A percentile compares a stretch with the other conserved stretches of the same genome.
Conservation (phyloP, 1,139 yeast species). For the Diutina ranongensis region DNA sequence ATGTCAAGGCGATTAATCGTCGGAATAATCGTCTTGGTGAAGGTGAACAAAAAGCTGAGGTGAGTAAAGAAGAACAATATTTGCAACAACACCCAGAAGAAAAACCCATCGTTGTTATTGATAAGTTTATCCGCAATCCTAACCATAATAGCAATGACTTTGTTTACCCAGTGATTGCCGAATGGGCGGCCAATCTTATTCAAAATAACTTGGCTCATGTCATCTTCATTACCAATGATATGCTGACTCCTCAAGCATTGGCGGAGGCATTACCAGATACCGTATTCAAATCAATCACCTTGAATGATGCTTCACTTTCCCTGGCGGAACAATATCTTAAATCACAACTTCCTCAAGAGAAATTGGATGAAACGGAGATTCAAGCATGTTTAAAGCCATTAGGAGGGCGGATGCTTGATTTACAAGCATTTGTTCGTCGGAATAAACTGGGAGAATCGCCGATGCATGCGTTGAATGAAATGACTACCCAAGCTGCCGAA, state of each 20-base stretch:
- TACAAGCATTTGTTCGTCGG: slow-evolving; percentile 83
- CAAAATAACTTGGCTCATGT: slow-evolving; percentile 83
- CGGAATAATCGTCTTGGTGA: not conserved
- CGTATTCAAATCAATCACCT: slow-evolving; percentile 61
- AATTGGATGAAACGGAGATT: slow-evolving; percentile 7
- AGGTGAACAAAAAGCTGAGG: slow-evolving; percentile 10
- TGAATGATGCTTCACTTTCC: slow-evolving; percentile 70
- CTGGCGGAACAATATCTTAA: slow-evolving; percentile 66
- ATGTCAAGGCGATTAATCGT: not conserved
- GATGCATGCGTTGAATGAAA: slow-evolving; percentile 59
- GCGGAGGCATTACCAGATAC: slow-evolving; percentile 72
- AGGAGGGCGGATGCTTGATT: slow-evolving; percentile 92
- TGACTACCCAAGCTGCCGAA: slow-evolving; percentile 76
- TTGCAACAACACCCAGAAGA: slow-evolving; percentile 77
- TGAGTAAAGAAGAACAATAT: slow-evolving; percentile 62
- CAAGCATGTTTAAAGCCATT: slow-evolving; percentile 49
- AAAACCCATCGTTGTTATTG: slow-evolving; percentile 79
- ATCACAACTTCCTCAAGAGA: slow-evolving; percentile 34
- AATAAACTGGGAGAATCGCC: slow-evolving; percentile 82
- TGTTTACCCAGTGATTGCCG: slow-evolving; percentile 67
- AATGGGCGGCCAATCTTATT: slow-evolving; percentile 76
- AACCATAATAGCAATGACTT: slow-evolving; percentile 44
- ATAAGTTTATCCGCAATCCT: slow-evolving; percentile 51
- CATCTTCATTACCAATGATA: slow-evolving; percentile 74
- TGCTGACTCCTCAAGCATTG: slow-evolving; percentile 60